phyloP scores from a whole-genome alignment of 805 yeast genomes.

The Candida cerambycidarum region DNA sequence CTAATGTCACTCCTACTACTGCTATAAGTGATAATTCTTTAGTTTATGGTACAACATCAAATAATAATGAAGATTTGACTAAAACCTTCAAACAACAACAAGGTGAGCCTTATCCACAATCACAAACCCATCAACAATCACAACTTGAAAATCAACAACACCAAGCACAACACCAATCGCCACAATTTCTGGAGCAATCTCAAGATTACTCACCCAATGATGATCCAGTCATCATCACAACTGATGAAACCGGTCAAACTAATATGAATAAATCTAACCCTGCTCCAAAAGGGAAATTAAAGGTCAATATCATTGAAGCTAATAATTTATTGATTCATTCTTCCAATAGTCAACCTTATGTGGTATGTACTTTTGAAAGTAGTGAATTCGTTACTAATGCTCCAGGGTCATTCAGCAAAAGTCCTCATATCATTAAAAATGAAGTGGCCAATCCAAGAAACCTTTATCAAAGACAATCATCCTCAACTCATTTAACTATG shows the following conservation, averaged over 20 bases:
- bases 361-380: conserved; percentile 87
- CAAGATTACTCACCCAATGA: not conserved
- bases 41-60: conserved; percentile 61
- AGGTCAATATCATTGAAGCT: conserved; percentile 81
- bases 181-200: not conserved
- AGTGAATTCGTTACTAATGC: conserved; percentile 87
- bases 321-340: conserved; percentile 59
- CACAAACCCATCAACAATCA: not conserved
- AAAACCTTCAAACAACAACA: conserved; percentile 11
- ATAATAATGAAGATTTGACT: conserved; percentile 9
- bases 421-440: conserved; percentile 8
- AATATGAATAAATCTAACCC: conserved; percentile 23
- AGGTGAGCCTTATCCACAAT: not conserved
- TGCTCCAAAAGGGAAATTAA: conserved; percentile 77
- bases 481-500: conserved; percentile 32
- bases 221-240: conserved; percentile 35
- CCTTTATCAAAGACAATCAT: conserved; percentile 39
- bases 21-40: conserved; percentile 62
- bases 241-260: conserved; percentile 41
- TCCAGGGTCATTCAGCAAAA: conserved; percentile 50
- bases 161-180: not conserved
- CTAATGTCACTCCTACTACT: conserved; percentile 54
- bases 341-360: conserved; percentile 71
- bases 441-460: conserved; percentile 23
- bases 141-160: not conserved